phyloP scores from a whole-genome alignment of 2,329 filamentous ascomycete species.

The Alternaria gansuensis region DNA sequence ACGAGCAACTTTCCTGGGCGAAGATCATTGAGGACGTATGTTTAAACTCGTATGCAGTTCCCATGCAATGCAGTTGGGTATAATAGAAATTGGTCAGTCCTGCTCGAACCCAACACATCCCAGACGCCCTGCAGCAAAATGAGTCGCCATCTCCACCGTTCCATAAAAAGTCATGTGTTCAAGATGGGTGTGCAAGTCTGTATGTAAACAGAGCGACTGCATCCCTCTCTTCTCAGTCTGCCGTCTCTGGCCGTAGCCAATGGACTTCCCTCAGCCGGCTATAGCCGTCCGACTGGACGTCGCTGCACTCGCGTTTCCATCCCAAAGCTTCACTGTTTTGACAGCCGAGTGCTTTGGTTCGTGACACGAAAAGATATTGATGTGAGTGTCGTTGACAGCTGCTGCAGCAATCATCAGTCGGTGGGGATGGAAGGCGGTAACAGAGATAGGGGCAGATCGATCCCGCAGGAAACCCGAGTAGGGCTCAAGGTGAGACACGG shows the following conservation, averaged over 20 bases:
- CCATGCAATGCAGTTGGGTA: slow-evolving; percentile 19
- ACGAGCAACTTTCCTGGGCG: background rate
- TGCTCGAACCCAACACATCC: slow-evolving; percentile 11
- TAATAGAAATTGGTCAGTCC: slow-evolving; percentile 13
- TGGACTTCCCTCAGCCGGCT: slow-evolving; percentile 17
- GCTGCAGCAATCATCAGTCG: slow-evolving; percentile 89
- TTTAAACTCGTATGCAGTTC: slow-evolving; percentile 10
- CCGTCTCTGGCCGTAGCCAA: background rate
- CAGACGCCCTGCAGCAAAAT: slow-evolving; percentile 8
- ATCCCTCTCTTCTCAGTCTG: background rate
- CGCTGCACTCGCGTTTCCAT: slow-evolving; percentile 35
- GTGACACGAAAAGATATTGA: slow-evolving; percentile 78
- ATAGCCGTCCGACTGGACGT: slow-evolving; percentile 32
- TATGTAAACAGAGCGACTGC: background rate
- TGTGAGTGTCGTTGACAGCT: slow-evolving; percentile 84
- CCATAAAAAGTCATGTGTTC: background rate
- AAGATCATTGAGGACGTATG: background rate
- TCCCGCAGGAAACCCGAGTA: slow-evolving; percentile 89
- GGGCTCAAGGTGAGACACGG: slow-evolving; percentile 85
- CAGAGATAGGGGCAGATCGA: slow-evolving; percentile 81
- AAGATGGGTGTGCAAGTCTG: background rate
- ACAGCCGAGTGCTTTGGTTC: slow-evolving; percentile 36
- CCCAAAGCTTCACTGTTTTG: slow-evolving; percentile 49
- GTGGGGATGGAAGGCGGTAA: slow-evolving; percentile 95
- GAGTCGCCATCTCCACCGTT: slow-evolving; percentile 6